phyloP scores from a whole-genome alignment of 129 eudicot genomes.

The Lactuca saligna region DNA sequence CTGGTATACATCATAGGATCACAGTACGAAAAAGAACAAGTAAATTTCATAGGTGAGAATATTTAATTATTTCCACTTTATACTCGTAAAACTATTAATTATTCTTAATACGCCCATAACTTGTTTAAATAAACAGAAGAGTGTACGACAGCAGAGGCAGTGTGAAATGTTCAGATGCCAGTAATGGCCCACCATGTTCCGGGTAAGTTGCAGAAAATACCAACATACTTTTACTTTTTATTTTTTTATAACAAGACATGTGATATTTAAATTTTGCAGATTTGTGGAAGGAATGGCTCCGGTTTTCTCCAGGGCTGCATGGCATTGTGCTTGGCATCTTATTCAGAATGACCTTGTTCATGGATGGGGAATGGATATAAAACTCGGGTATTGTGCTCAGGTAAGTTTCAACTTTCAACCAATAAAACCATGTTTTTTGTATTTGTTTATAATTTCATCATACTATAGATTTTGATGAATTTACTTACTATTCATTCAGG shows the following conservation, averaged over 20 bases:
- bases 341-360: constrained; percentile 99
- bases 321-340: constrained; percentile 98
- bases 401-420: constrained; percentile 36
- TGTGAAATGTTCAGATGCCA: constrained; percentile 65
- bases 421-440: background rate
- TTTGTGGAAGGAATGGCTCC: constrained; percentile 99
- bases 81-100: background rate
- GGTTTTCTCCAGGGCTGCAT: constrained; percentile 93
- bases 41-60: constrained; percentile 64
- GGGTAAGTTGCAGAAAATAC: constrained; percentile 52
- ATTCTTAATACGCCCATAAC: background rate
- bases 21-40: constrained; percentile 63
- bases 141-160: constrained; percentile 83
- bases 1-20: constrained; percentile 95
- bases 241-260: too few species aligned
- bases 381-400: constrained; percentile 98
- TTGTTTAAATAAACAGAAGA: constrained; percentile 54
- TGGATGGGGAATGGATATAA: constrained; percentile 99
- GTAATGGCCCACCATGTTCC: constrained; percentile 94
- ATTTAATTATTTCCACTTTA: background rate
- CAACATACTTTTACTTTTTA: background rate
- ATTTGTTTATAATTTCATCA: too few species aligned
- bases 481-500: constrained; percentile 34
- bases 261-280: constrained; percentile 47
- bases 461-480: too few species aligned